Percentiles rank a stretch among this genome's conserved stretches.
Evolutionary conservation across 345 rosid species (phyloP).

Genomic region (Anacardium occidentale): DNA sequence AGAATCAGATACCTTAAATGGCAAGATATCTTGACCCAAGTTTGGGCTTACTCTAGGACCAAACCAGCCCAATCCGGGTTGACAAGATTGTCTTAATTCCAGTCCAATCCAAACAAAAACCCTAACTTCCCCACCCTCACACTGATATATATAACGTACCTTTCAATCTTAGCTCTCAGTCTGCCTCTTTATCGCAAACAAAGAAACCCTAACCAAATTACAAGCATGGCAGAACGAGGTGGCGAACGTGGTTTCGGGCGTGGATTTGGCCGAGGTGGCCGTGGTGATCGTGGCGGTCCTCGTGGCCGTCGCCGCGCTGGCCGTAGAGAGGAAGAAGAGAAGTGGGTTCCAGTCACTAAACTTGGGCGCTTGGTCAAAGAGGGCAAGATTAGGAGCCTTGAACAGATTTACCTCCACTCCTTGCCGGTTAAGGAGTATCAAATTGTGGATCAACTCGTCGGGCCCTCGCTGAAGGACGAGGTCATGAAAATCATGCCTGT

Average conservation of each 20-base stretch:
- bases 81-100: background rate
- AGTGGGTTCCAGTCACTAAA: conserved; percentile 89
- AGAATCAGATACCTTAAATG: too few species aligned
- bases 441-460: conserved; percentile 69
- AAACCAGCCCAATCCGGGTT: too few species aligned
- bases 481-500: conserved; percentile 95
- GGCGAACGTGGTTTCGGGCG: conserved; percentile 75
- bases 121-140: background rate
- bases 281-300: conserved; percentile 55
- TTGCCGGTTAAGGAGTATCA: conserved; percentile 90
- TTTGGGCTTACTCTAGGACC: too few species aligned
- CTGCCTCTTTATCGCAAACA: background rate
- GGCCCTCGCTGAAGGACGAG: conserved; percentile 80
- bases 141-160: too few species aligned
- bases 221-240: conserved; percentile 63
- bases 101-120: too few species aligned
- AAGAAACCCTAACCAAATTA: background rate
- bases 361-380: conserved; percentile 78
- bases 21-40: too few species aligned
- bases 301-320: conserved; percentile 64
- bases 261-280: conserved; percentile 63
- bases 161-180: background rate
- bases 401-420: conserved; percentile 32
- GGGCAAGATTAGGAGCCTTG: conserved; percentile 46
- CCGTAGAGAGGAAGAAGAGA: conserved; percentile 64